Base-by-base conservation (phyloP, 306 rosid genomes). In the Lablab purpureus region DNA sequence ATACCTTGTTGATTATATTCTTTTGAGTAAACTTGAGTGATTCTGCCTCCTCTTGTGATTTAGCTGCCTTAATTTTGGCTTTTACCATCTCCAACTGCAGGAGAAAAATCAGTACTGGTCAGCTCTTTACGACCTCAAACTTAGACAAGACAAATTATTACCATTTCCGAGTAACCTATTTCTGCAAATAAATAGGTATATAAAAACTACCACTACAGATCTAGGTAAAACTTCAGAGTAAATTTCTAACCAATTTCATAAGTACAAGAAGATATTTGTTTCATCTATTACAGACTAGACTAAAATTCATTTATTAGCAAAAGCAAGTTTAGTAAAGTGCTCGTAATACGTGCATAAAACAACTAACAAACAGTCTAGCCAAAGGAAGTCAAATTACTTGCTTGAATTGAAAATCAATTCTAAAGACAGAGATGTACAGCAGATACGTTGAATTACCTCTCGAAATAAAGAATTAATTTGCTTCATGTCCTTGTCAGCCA, bases 401-500 rank as follows among this genome's bases (percentile, higher is more conserved):
- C 19, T 67, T 22, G 10, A 65, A 18, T 74, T 58, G 63, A 51
- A 58, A 67, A 40, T 78, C 62, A 49, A 19, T 40, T 10, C 45
- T 40, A 9, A 10, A 10, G 45, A 10, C 45, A 40, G 62, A 78
- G 62, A 41, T 43, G 73, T 23, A 70, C 28, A 47, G 69, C 23
- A 45, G 64, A 67, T 75, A 54, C 58, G 63, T 67, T 23, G 52
- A 71, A 76, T 81, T 88, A 92, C 99, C 99, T 95, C 99, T 41
- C 88, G 86, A 62, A 95, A 92, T 75, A 95, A 83, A 75, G 89
- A 84, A 67, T 85, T 95, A 64, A 95, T 87, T 90, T 88, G 90
- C 82, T 86, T 91, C 93, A 92, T 88, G 85, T 92, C 99, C 92
- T 92, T 95, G 80, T 91, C 96, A 40, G 93, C 82, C 90, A 95